Percentiles rank a stretch among this genome's conserved stretches.
These are phyloP conservation scores for Colletotrichum gloeosporioides DNA, from an alignment of 2,329 filamentous ascomycete genomes.

Conservation along the genomic window DNA sequence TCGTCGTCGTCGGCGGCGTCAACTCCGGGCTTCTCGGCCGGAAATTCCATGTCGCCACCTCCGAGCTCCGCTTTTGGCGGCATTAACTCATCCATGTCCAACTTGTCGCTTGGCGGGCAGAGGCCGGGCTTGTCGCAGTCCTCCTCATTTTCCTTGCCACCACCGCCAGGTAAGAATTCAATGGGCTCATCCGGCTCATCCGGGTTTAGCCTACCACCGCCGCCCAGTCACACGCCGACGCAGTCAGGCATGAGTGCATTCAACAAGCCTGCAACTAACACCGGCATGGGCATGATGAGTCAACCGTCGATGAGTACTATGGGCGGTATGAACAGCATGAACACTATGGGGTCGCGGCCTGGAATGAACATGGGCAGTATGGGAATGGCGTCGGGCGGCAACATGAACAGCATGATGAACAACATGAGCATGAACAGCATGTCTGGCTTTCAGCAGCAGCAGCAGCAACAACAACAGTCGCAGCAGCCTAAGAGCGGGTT, in stretches of 20 bases:
- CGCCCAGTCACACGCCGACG: constrained; percentile 40
- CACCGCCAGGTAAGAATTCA: constrained; percentile 48
- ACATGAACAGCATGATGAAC: constrained; percentile 29
- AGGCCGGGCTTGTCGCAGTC: constrained; percentile 40
- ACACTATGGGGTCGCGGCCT: constrained; percentile 20
- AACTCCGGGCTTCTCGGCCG: constrained; percentile 8
- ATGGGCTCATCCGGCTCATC: constrained; percentile 32
- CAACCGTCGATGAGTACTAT: constrained; percentile 4
- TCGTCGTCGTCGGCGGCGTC: constrained; percentile 40
- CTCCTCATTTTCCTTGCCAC: constrained; percentile 63
- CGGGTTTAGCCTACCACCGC: constrained; percentile 54
- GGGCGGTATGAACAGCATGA: constrained; percentile 4
- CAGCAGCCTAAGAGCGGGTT: constrained; percentile 56
- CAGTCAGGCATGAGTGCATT: constrained; percentile 26
- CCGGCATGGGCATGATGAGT: constrained; percentile 19
- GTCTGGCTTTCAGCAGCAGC: constrained; percentile 26
- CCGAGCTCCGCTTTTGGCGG: constrained; percentile 38
- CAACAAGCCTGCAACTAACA: constrained; percentile 13
- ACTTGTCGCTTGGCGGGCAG: constrained; percentile 52
- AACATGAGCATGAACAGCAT: constrained; percentile 28
- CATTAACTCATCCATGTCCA: constrained; percentile 51
- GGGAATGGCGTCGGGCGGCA: constrained; percentile 34
- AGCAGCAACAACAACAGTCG: constrained; percentile 35
- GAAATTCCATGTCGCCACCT: constrained; percentile 23
- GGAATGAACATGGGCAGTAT: constrained; percentile 22